Percentiles rank a stretch among this genome's conserved stretches.
Evolutionary conservation across 2,329 filamentous ascomycete genomes (phyloP).

Genomic region (Colletotrichum sp.): DNA sequence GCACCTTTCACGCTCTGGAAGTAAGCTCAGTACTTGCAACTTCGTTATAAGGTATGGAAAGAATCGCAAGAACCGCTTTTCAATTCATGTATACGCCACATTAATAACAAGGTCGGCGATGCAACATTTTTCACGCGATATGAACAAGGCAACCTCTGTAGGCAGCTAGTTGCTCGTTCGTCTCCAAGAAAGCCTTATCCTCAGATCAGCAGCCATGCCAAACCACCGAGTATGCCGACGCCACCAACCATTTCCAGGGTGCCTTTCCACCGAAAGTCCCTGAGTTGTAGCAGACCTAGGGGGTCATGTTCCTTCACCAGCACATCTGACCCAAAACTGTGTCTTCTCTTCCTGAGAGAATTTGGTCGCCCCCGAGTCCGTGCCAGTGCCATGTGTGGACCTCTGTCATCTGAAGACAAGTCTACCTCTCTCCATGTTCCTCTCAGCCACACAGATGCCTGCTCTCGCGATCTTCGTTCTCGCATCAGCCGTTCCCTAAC

Average conservation of each 20-base stretch:
- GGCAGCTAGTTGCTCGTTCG: not conserved
- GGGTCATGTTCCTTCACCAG: constrained; percentile 71
- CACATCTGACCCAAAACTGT: constrained; percentile 18
- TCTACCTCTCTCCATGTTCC: constrained; percentile 56
- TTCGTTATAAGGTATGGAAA: not conserved
- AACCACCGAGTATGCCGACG: constrained; percentile 74
- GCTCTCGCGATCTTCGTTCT: constrained; percentile 63
- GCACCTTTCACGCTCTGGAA: not conserved
- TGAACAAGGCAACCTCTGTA: not conserved
- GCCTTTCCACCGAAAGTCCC: constrained; percentile 67
- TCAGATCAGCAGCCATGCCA: constrained; percentile 62
- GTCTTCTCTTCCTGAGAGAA: constrained; percentile 21
- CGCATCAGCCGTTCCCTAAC: constrained; percentile 75
- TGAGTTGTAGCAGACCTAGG: constrained; percentile 75
- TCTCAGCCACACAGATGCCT: constrained; percentile 73
- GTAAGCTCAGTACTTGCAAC: not conserved
- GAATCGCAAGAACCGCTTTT: not conserved
- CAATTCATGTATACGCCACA: not conserved
- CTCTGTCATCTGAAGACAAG: not conserved
- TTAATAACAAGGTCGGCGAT: not conserved
- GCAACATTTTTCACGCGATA: not conserved
- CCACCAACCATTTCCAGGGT: constrained; percentile 77
- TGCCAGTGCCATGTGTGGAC: not conserved
- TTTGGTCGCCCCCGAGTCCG: not conserved
- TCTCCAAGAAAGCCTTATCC: not conserved